Percentiles rank a stretch among this genome's conserved stretches.
Conservation (phyloP, 495 filamentous ascomycete genomes). For the Penicillium antarcticum region DNA sequence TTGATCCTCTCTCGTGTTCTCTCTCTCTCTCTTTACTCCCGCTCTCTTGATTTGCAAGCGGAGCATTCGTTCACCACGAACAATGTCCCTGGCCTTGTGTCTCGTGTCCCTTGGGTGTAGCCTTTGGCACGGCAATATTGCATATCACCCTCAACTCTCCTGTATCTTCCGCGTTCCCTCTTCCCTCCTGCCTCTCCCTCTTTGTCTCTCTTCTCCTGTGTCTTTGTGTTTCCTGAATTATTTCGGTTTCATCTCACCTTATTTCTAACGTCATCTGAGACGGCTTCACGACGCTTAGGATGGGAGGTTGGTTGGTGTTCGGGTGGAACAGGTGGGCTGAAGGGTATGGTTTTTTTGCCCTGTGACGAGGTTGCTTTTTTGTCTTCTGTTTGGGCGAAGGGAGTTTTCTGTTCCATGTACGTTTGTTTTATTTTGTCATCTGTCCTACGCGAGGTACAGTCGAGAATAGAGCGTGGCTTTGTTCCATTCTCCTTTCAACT, state of each 20-base stretch:
- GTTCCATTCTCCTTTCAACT: neutral
- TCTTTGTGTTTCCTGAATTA: slow-evolving; percentile 19
- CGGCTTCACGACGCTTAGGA: slow-evolving; percentile 28
- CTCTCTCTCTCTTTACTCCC: slow-evolving; percentile 1
- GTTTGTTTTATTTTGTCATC: slow-evolving; percentile 15
- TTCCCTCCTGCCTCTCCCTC: slow-evolving; percentile 4
- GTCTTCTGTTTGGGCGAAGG: slow-evolving; percentile 21
- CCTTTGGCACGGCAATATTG: slow-evolving; percentile 14
- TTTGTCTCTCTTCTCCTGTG: slow-evolving; percentile 8
- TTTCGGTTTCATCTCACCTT: slow-evolving; percentile 33
- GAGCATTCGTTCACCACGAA: slow-evolving; percentile 8
- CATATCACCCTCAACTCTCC: slow-evolving; percentile 5
- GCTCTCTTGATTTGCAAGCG: slow-evolving; percentile 16
- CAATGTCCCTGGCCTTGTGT: slow-evolving; percentile 1
- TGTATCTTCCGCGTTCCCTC: neutral
- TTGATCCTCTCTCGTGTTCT: slow-evolving; percentile 7
- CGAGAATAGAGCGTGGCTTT: slow-evolving; percentile 28
- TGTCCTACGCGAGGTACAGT: slow-evolving; percentile 8
- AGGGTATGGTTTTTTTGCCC: slow-evolving; percentile 16
- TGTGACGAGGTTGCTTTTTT: slow-evolving; percentile 23
- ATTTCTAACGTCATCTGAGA: slow-evolving; percentile 29
- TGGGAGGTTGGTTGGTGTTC: slow-evolving; percentile 26
- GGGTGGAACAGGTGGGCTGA: slow-evolving; percentile 31
- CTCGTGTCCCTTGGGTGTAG: slow-evolving; percentile 22
- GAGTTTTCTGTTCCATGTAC: slow-evolving; percentile 27